Base-by-base conservation (phyloP, 345 rosid genomes). In the Salix viminalis region DNA sequence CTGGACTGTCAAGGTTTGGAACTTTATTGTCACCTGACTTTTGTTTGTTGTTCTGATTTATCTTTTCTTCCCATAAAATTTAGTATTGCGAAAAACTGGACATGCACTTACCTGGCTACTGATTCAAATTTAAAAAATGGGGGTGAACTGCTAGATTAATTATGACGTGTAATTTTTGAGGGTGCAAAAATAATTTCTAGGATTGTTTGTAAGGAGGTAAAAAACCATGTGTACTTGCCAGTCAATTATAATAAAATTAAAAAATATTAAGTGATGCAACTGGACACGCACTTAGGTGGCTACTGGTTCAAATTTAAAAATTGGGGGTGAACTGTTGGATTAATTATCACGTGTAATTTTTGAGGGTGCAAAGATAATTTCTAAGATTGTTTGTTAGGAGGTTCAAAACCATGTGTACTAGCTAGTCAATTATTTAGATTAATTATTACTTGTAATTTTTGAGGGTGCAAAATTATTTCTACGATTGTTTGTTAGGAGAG, bases 1-100 rank as follows among this genome's bases (percentile, higher is more conserved):
- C 86, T 96, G 99, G 99, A 96, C 84, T 83, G 98, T 96, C 72
- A 96, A 96, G 94, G 99, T 90, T 86, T 13, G 50, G 68, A 65
- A 65, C 41, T 68, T 37, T 16, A 12, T 73, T 61, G 19, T 36
- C 46, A 32, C 44, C 14, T 41, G 41, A 5, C 54, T 69, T 44
- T 50, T 14, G 10, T 34, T 50, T 28, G 54, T 37, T 73, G 12
- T 34, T 75, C 15, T n/a, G 30, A 30, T 32, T 13, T 46, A 30
- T 83, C 37, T n/a, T 71, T 66, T 71, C 75, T 46, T 24, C 41
- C 26, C 44, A 14, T 41, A n/a, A 26, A 52, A 18, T 54, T 46
- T 56, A 41, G 46, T 18, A 11, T 12, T 23, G 11, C 28, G 6
- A 74, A 36, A 7, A 65, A 9, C 13, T 28, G 19, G 62, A 11